Evolutionary conservation across 768 basidiomycete species (phyloP), one percentile per base, ranked within the genome.

Genomic region (Naganishia vaughanmartiniae): DNA sequence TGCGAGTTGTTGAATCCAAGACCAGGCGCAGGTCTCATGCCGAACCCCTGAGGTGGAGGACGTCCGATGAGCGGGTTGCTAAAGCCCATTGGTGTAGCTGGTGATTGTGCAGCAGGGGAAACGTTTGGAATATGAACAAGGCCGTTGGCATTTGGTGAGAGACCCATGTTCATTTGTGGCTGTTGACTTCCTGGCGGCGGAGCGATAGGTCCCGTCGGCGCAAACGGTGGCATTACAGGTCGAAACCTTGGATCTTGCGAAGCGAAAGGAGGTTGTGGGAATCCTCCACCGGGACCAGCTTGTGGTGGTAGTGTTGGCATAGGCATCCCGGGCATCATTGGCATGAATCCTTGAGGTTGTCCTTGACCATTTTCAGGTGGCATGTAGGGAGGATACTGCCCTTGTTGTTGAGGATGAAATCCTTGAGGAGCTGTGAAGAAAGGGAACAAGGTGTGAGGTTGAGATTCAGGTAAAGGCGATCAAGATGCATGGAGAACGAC

Each of bases 251-350:
- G 51, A 31, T 54, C 34, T 56, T 57, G 58, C 17, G 60, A 74
- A 14, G 76, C 73, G 73, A 77, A 79, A n/a, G 78, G 78, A 30
- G 78, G 78, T n/a, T n/a, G n/a, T 42, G 46, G 76, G 51, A 42
- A 14, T 67, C 69, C 55, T 42, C 42, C 42, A 42, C 73, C 72
- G n/a, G 74, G 65, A 42, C 30, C 34, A 48, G 15, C 46, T 12
- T 57, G 51, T 4, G 71, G 67, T 51, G 56, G 65, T 11, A 72
- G 65, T 17, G 74, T 72, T 24, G 74, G 74, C 30, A 60, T 58
- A 11, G 69, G 69, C 69, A 70, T 70, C 5, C 69, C 69, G 1
- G 69, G 69, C 21, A 57, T 36, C 24, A 58, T 58, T 4, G 69
- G 69, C 34, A 53, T 46, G 39, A 70, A 65, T 14, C 69, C 58